Evolutionary conservation across 768 basidiomycete genomes (phyloP).

Genomic region (Lactifluus rugatus): DNA sequence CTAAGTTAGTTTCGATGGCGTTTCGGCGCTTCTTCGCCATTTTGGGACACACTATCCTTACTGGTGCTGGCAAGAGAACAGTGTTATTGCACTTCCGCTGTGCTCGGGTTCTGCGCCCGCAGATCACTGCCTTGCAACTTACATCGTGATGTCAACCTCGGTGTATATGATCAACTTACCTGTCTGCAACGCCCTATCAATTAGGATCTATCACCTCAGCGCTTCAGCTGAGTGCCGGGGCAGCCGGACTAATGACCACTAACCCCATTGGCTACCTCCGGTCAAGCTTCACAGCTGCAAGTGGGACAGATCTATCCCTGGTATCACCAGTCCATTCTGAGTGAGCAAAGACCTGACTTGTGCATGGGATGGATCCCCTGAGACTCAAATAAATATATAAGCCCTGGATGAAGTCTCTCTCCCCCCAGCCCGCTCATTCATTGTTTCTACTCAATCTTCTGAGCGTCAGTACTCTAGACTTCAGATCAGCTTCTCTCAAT

Average conservation of each 20-base stretch:
- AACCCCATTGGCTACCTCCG: neutral
- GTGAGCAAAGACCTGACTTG: neutral
- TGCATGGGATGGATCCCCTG: neutral
- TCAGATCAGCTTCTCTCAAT: neutral
- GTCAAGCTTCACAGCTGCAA: neutral
- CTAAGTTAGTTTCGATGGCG: neutral
- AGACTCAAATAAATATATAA: constrained; percentile 1
- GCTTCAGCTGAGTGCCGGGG: neutral
- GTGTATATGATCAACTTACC: neutral
- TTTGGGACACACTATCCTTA: neutral
- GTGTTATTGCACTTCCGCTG: neutral
- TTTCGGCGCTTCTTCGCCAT: neutral
- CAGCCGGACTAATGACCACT: neutral
- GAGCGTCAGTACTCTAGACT: neutral
- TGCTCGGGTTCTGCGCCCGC: neutral
- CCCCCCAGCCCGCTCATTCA: neutral
- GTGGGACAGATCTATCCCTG: neutral
- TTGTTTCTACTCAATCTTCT: neutral
- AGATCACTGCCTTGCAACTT: neutral
- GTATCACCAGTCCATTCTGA: neutral
- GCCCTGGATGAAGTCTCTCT: neutral
- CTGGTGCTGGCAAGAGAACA: neutral
- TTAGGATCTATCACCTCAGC: neutral
- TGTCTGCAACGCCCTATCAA: neutral
- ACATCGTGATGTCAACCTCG: neutral